Evolutionary conservation across 441 rosid species (phyloP).

Genomic region (Capsella rubella): DNA sequence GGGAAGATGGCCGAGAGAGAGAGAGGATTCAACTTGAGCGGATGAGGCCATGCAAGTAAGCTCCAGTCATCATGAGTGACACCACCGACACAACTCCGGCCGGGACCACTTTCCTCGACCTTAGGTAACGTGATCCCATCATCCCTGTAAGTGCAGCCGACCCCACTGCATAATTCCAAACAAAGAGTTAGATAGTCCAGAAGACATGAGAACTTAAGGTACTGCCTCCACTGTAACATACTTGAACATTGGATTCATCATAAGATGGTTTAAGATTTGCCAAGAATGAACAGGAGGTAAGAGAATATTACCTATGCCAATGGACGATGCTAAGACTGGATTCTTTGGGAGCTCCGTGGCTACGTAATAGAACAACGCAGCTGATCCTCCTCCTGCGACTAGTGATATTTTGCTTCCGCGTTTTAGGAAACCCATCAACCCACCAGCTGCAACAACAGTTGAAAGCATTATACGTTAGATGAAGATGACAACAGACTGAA

Average conservation of each 20-base stretch:
- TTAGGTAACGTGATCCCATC: conserved; percentile 87
- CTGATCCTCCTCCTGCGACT: conserved; percentile 80
- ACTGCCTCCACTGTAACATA: background rate
- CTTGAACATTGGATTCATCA: background rate
- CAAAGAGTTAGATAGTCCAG: conserved; percentile 1
- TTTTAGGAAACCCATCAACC: conserved; percentile 81
- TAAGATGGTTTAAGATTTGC: background rate
- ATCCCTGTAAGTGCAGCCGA: conserved; percentile 76
- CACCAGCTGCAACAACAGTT: conserved; percentile 67
- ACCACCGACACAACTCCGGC: conserved; percentile 86
- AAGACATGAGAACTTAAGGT: background rate
- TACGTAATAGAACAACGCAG: conserved; percentile 71
- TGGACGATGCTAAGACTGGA: conserved; percentile 74
- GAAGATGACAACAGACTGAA: background rate
- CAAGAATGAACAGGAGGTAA: background rate
- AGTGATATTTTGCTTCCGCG: conserved; percentile 90
- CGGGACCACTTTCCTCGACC: conserved; percentile 77
- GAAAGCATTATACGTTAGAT: background rate
- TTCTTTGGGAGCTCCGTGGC: conserved; percentile 67
- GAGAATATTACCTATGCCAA: conserved; percentile 73
- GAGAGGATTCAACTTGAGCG: conserved; percentile 55
- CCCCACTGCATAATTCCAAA: conserved; percentile 54
- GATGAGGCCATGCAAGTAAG: conserved; percentile 79
- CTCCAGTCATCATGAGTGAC: conserved; percentile 83
- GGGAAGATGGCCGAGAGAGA: background rate